Evolutionary conservation across 352 stramenopile species (phyloP), one percentile per base, ranked within the genome.

Genomic region (Phytophthora citrophthora): DNA sequence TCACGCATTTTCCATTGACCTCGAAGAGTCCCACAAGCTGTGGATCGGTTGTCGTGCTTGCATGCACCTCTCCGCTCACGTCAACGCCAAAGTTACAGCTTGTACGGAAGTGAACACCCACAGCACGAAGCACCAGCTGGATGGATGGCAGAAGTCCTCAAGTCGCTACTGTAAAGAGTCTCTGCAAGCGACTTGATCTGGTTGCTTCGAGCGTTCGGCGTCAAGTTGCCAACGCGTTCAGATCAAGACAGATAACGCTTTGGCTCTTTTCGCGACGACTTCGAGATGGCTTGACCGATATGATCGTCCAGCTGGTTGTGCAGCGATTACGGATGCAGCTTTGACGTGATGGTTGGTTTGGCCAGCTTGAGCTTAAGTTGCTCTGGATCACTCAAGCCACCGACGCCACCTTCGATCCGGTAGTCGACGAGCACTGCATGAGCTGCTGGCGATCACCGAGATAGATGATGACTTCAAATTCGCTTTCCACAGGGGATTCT

Each of bases 221-320:
- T 51, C 55, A 43, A 50, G 1, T 41, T 26, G 29, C 34, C 41
- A 48, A 9, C 32, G 39, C 27, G 11, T 20, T 29, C 32, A 15
- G 54, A 46, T 38, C 54, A 46, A 34, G 29, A 45, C 23, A 40
- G 27, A 29, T 29, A 40, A 18, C 13, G 24, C 36, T 7, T 15
- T 52, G 46, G 27, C 47, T 47, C 40, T 54, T 61, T 49, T 66
- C 40, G 52, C 32, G 20, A 54, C 43, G 38, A 15, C 40, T 26
- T 32, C 16, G 18, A 53, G 58, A 61, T 61, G 58, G 49, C 58
- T 66, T 66, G 49, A 65, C 18, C 27, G 45, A 52, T 63, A 56
- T 49, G 36, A 31, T 40, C 15, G 13, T 3, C 49, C 50, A 66
- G 58, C 40, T 66, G 58, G 49, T 23, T 41, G 40, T 4, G 57